Base-by-base conservation (phyloP, 306 rosid genomes). In the Quercus alba region DNA sequence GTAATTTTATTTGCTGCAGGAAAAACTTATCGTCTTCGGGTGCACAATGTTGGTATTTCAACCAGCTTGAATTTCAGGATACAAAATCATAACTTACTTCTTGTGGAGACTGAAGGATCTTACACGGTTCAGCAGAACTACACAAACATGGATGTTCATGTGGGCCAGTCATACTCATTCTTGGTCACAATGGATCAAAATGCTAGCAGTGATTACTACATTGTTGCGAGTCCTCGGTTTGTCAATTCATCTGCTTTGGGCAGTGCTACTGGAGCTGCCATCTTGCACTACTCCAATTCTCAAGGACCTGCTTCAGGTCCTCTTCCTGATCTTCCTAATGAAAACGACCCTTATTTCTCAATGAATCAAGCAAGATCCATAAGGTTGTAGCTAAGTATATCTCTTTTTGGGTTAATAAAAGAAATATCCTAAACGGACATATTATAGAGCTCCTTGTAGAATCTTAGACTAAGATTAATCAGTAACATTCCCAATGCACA, bases 181-280 rank as follows among this genome's bases (percentile, higher is more conserved):
- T 84, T 93, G 87, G 94, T 93, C 55, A 89, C 97, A 21, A 91
- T 88, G 97, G 97, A 93, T 87, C 97, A 93, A 87, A 91, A 91
- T 80, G 91, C 93, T 80, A 89, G 84, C 81, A 82, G 82, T 64
- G 97, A 93, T 84, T 93, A 93, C 91, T 93, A 91, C 75, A 85
- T 93, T 72, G 89, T 89, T 78, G 97, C 97, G 25, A 91, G 91
- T 82, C 90, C 97, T 74, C 90, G 89, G 59, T 93, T 91, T 76
- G 97, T 88, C 82, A 91, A 93, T 74, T 88, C 91, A 67, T 85
- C 96, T 44, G 62, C 75, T 26, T 91, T 90, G 95, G 82, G 82
- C 74, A 81, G 61, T 84, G 94, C 89, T 75, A 91, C 90, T 51
- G 94, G 94, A 74, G 97, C 87, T 87, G 75, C 94, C 87, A 76